phyloP scores from a whole-genome alignment of 192 early-diverging fungal species.

The Coemansia sp. region DNA sequence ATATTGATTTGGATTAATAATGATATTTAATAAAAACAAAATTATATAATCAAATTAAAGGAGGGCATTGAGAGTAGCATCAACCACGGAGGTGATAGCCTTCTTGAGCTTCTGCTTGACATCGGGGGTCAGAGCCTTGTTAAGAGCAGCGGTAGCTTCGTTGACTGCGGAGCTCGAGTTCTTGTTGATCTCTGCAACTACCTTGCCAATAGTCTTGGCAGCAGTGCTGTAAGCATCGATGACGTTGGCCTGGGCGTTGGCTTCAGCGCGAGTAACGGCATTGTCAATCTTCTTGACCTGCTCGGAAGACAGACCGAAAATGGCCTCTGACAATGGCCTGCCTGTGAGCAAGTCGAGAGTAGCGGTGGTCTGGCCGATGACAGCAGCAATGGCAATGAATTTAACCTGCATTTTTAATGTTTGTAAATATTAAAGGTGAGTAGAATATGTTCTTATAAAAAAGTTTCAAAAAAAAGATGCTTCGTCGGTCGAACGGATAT shows the following conservation, averaged over 20 bases:
- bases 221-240: constrained; percentile 13
- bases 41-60: constrained; percentile 24
- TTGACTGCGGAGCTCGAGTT: constrained; percentile 27
- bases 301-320: constrained; percentile 41
- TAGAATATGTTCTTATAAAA: too few relatives aligned
- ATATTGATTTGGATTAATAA: not conserved
- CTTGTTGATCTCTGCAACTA: constrained; percentile 36
- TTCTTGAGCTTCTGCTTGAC: constrained; percentile 48
- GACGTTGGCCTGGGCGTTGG: constrained; percentile 10
- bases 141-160: constrained; percentile 29
- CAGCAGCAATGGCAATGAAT: constrained; percentile 20
- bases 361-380: constrained; percentile 34
- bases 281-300: constrained; percentile 49
- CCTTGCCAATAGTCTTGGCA: constrained; percentile 25
- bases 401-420: constrained; percentile 29
- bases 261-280: constrained; percentile 31
- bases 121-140: constrained; percentile 49
- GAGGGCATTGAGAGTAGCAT: constrained; percentile 38
- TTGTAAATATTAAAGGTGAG: not conserved
- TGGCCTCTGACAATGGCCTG: constrained; percentile 43
- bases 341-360: constrained; percentile 41
- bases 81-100: constrained; percentile 38
- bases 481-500: too few relatives aligned
- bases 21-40: not conserved
- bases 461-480: not conserved